These are phyloP conservation scores for Trapa bicornis DNA, from an alignment of 345 rosid species.

Conservation along the genomic window DNA sequence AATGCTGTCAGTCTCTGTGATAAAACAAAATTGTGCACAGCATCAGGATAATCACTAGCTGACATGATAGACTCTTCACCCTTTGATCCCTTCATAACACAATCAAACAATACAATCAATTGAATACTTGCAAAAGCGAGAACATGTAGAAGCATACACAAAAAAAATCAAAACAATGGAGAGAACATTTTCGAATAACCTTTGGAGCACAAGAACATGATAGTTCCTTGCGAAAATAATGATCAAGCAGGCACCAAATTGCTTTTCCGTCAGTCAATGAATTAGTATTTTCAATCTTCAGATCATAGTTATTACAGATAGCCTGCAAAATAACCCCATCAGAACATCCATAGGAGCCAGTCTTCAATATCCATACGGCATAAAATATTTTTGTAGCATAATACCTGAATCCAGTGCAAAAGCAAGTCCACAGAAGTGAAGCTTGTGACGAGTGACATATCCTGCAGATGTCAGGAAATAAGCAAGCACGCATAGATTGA, in stretches of 20 bases:
- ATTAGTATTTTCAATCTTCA: constrained; percentile 33
- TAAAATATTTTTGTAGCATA: background rate
- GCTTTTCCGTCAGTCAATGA: constrained; percentile 81
- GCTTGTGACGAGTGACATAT: constrained; percentile 11
- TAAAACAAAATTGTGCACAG: constrained; percentile 68
- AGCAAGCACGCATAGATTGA: background rate
- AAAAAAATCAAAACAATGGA: background rate
- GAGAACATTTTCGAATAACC: constrained; percentile 20
- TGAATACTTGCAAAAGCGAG: background rate
- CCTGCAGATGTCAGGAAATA: constrained; percentile 22
- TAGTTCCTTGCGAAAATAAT: constrained; percentile 72
- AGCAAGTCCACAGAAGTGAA: constrained; percentile 48
- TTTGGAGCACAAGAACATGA: constrained; percentile 41
- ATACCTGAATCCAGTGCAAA: constrained; percentile 78
- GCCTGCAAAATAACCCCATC: constrained; percentile 30
- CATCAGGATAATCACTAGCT: constrained; percentile 51
- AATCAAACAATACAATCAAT: constrained; percentile 6
- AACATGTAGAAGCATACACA: background rate
- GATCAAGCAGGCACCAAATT: constrained; percentile 91
- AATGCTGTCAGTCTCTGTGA: constrained; percentile 70
- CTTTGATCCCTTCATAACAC: constrained; percentile 36
- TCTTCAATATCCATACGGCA: background rate
- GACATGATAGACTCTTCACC: constrained; percentile 61
- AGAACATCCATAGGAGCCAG: background rate
- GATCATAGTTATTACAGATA: constrained; percentile 45